These are phyloP conservation scores for Trypanosoma mega DNA, from an alignment of 208 protist species.

Conservation along the genomic window DNA sequence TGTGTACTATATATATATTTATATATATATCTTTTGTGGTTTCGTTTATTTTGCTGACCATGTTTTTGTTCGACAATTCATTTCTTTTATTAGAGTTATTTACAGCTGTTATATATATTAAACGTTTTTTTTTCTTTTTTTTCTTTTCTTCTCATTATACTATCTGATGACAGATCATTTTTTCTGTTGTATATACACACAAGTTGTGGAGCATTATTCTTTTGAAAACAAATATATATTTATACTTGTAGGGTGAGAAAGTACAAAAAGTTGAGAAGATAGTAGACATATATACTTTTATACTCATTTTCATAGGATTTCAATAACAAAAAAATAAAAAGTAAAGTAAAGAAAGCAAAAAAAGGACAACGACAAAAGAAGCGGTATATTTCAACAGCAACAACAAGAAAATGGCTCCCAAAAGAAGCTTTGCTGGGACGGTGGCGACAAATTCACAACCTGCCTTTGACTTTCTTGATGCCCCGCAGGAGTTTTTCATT, in stretches of 20 bases:
- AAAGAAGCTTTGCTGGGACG: not conserved
- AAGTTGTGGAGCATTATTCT: not conserved
- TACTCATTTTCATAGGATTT: too few relatives aligned
- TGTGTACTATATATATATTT: too few relatives aligned
- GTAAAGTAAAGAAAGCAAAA: not conserved
- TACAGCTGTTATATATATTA: too few relatives aligned
- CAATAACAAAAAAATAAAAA: not conserved
- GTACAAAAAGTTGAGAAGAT: too few relatives aligned
- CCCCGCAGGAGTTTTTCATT: slow-evolving; percentile 11
- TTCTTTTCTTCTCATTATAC: not conserved
- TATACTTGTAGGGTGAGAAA: too few relatives aligned
- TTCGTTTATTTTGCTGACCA: too few relatives aligned
- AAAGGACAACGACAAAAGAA: not conserved
- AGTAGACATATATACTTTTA: too few relatives aligned
- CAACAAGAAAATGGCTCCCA: too few relatives aligned
- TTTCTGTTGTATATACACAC: not conserved
- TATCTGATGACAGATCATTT: not conserved
- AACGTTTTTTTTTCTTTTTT: not conserved
- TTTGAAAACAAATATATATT: slow-evolving; percentile 3
- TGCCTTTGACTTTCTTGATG: slow-evolving; percentile 5
- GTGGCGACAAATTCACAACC: not conserved
- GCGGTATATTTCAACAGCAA: too few relatives aligned
- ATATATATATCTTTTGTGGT: too few relatives aligned
- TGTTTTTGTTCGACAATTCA: too few relatives aligned
- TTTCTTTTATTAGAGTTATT: too few relatives aligned